Conservation (phyloP, 2,329 filamentous ascomycete genomes). For the Sporothrix sp. region DNA sequence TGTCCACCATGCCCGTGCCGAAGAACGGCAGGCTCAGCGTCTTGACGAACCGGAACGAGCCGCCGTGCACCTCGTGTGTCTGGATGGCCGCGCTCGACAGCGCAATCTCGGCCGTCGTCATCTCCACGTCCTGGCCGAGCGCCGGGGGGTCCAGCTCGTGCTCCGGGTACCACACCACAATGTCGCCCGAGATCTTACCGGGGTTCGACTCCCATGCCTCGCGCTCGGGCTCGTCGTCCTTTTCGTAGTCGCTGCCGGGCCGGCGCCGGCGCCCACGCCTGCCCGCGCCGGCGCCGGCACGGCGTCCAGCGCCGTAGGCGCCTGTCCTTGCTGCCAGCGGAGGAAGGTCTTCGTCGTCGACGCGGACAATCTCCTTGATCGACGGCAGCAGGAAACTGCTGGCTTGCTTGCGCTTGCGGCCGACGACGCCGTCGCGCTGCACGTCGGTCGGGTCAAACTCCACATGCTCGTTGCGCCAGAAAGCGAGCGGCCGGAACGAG, state of each 20-base stretch:
- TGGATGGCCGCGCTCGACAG: slow-evolving; percentile 46
- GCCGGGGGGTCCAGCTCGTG: slow-evolving; percentile 44
- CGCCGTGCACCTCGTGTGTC: slow-evolving; percentile 49
- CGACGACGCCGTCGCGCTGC: slow-evolving; percentile 32
- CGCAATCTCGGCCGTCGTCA: slow-evolving; percentile 47
- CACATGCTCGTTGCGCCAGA: slow-evolving; percentile 76
- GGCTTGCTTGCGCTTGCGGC: slow-evolving; percentile 23
- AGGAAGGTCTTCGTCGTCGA: slow-evolving; percentile 47
- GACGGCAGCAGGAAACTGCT: slow-evolving; percentile 52
- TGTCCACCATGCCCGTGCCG: slow-evolving; percentile 79
- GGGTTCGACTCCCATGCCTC: slow-evolving; percentile 65
- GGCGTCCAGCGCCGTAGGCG: no score
- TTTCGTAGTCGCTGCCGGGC: slow-evolving; percentile 26
- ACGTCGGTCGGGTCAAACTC: slow-evolving; percentile 55
- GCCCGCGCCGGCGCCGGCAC: slow-evolving; percentile 20
- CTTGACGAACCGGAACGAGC: slow-evolving; percentile 81
- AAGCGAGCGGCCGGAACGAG: slow-evolving; percentile 69
- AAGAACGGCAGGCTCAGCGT: slow-evolving; percentile 77
- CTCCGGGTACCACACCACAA: slow-evolving; percentile 53
- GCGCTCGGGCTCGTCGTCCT: slow-evolving; percentile 37
- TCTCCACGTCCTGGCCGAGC: slow-evolving; percentile 44
- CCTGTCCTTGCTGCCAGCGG: no score
- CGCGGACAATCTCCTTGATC: slow-evolving; percentile 69
- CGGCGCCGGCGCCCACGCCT: slow-evolving; percentile 9
- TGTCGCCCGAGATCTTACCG: slow-evolving; percentile 53